Evolutionary conservation across 768 basidiomycete genomes (phyloP).

Genomic region (Filobasidium floriforme): DNA sequence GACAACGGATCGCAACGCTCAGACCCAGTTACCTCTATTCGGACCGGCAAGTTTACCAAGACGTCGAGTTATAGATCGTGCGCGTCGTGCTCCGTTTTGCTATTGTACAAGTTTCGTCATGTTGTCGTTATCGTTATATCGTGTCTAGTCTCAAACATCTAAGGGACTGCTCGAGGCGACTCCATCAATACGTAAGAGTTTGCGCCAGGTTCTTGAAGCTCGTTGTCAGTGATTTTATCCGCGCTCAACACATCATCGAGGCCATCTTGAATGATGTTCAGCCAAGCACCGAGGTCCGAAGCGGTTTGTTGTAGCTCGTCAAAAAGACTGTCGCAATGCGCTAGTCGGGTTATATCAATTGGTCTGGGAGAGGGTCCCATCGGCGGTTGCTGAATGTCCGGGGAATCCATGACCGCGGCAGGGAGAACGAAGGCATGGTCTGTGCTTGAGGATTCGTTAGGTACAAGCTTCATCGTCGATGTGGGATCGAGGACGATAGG

Average conservation of each 20-base stretch:
- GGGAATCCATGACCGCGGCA: neutral
- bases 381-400: neutral
- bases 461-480: neutral
- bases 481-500: neutral
- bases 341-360: constrained; percentile 57
- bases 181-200: too few relatives aligned
- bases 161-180: too few relatives aligned
- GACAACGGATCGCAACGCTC: neutral
- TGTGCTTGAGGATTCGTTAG: neutral
- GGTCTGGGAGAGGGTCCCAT: constrained; percentile 50
- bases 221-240: too few relatives aligned
- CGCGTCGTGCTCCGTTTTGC: too few relatives aligned
- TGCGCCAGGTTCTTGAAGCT: too few relatives aligned
- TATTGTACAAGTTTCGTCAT: too few relatives aligned
- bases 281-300: constrained; percentile 67
- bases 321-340: constrained; percentile 57
- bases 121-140: too few relatives aligned
- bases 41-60: too few relatives aligned
- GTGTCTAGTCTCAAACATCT: too few relatives aligned
- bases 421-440: constrained; percentile 12
- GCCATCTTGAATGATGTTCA: constrained; percentile 65
- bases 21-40: too few relatives aligned
- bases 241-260: constrained; percentile 55
- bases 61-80: too few relatives aligned
- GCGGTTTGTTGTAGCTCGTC: constrained; percentile 65